Evolutionary conservation across 1,139 yeast genomes (phyloP).

Genomic region (Yarrowia galli): DNA sequence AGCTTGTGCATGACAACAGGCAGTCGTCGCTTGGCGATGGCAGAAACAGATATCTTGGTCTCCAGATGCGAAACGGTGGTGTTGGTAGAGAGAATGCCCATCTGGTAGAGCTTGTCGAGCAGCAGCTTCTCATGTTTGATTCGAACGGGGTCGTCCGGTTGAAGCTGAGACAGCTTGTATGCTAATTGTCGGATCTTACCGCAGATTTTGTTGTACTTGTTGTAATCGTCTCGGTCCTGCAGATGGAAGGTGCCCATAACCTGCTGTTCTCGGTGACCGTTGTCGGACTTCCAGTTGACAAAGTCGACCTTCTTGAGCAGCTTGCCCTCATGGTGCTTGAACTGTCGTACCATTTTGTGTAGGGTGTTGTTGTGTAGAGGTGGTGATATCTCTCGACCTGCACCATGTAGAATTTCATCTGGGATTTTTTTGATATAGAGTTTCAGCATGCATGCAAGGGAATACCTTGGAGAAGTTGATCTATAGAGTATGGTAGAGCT

Average conservation of each 20-base stretch:
- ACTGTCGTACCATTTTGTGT: slow-evolving; percentile 76
- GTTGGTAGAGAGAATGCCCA: slow-evolving; percentile 86
- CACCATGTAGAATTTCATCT: neutral
- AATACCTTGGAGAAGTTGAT: neutral
- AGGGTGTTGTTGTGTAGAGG: neutral
- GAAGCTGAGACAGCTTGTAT: slow-evolving; percentile 79
- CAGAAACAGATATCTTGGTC: slow-evolving; percentile 88
- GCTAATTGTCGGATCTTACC: slow-evolving; percentile 91
- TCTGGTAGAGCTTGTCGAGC: slow-evolving; percentile 81
- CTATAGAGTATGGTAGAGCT: too few species aligned
- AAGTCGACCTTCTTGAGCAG: slow-evolving; percentile 94
- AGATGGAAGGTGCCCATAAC: slow-evolving; percentile 95
- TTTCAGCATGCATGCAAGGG: neutral
- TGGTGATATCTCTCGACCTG: slow-evolving; percentile 1
- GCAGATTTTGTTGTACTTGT: slow-evolving; percentile 88
- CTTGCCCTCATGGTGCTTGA: slow-evolving; percentile 95
- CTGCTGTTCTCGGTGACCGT: slow-evolving; percentile 92
- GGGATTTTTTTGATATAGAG: slow-evolving; percentile 22
- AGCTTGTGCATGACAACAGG: slow-evolving; percentile 95
- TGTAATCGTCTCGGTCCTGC: slow-evolving; percentile 94
- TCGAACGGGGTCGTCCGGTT: slow-evolving; percentile 85
- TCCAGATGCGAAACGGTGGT: slow-evolving; percentile 94
- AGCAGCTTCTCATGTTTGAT: slow-evolving; percentile 85
- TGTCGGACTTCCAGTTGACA: slow-evolving; percentile 97
- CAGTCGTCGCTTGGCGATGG: slow-evolving; percentile 87